phyloP scores from a whole-genome alignment of 2,329 filamentous ascomycete genomes.

The Helminthosporium solani region DNA sequence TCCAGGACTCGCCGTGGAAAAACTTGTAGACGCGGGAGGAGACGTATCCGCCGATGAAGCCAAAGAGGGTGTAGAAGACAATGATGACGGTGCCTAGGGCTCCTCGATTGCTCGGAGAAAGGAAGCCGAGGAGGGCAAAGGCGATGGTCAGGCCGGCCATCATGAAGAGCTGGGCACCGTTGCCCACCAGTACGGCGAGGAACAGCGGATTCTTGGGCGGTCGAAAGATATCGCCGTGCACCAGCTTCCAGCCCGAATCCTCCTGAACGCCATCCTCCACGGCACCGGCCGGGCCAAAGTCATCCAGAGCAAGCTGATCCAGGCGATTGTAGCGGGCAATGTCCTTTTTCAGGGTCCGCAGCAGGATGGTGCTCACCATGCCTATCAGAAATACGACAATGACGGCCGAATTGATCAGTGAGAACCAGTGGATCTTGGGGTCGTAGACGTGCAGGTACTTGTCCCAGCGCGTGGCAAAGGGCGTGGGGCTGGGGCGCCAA shows the following conservation, averaged over 20 bases:
- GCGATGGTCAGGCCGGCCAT: conserved; percentile 94
- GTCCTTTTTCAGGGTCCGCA: conserved; percentile 87
- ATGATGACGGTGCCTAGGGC: conserved; percentile 92
- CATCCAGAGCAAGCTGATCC: conserved; percentile 86
- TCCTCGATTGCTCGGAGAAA: conserved; percentile 93
- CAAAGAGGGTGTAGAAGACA: conserved; percentile 87
- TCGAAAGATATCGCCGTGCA: conserved; percentile 96
- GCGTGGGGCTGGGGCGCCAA: conserved; percentile 80
- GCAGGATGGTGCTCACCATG: conserved; percentile 88
- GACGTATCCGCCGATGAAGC: conserved; percentile 87
- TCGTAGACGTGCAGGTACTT: conserved; percentile 98
- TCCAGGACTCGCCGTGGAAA: conserved; percentile 90
- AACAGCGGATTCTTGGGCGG: conserved; percentile 79
- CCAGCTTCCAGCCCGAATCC: conserved; percentile 97
- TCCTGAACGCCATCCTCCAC: conserved; percentile 93
- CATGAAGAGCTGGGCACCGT: conserved; percentile 93
- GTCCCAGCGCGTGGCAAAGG: conserved; percentile 97
- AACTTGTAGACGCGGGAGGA: conserved; percentile 93
- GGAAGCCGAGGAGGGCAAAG: conserved; percentile 89
- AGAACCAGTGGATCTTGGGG: conserved; percentile 99
- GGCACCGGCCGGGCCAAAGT: conserved; percentile 72
- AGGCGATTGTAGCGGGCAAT: conserved; percentile 95
- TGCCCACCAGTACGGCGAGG: conserved; percentile 84
- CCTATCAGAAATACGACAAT: conserved; percentile 90
- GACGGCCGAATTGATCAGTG: conserved; percentile 90